These are phyloP conservation scores for Diaporthe ampelina DNA, from an alignment of 2,329 filamentous ascomycete species.

Conservation along the genomic window DNA sequence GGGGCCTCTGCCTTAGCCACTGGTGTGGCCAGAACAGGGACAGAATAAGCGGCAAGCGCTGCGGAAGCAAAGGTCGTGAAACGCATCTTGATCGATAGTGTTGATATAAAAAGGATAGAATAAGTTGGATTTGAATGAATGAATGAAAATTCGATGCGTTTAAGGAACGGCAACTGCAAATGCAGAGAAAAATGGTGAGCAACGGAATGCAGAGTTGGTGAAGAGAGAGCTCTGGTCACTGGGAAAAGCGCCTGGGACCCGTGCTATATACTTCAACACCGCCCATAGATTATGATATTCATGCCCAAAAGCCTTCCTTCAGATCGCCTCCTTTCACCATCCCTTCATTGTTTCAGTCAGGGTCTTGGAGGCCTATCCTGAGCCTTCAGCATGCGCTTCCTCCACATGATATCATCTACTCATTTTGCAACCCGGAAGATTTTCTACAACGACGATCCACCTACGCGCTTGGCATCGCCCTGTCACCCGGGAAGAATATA, in stretches of 20 bases:
- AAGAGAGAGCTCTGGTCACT: slow-evolving; percentile 11
- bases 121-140: slow-evolving; percentile 12
- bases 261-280: slow-evolving; percentile 15
- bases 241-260: background rate
- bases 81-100: slow-evolving; percentile 10
- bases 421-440: background rate
- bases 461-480: background rate
- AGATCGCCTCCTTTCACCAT: background rate
- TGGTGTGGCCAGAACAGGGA: slow-evolving; percentile 23
- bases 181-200: slow-evolving; percentile 19
- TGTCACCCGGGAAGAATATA: slow-evolving; percentile 4
- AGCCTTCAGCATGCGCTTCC: slow-evolving; percentile 12
- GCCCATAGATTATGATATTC: slow-evolving; percentile 21
- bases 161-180: slow-evolving; percentile 20
- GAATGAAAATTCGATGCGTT: background rate
- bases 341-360: slow-evolving; percentile 29
- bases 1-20: slow-evolving; percentile 16
- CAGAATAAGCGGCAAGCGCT: slow-evolving; percentile 19
- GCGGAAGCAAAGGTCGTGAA: slow-evolving; percentile 20
- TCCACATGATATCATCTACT: slow-evolving; percentile 9
- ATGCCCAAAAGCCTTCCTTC: background rate
- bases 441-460: slow-evolving; percentile 14
- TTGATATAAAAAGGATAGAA: slow-evolving; percentile 18
- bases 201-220: slow-evolving; percentile 2
- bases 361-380: background rate